Evolutionary conservation across 2,329 filamentous ascomycete species (phyloP), one percentile per base, ranked within the genome.

Genomic region (Pseudogymnoascus sp.): DNA sequence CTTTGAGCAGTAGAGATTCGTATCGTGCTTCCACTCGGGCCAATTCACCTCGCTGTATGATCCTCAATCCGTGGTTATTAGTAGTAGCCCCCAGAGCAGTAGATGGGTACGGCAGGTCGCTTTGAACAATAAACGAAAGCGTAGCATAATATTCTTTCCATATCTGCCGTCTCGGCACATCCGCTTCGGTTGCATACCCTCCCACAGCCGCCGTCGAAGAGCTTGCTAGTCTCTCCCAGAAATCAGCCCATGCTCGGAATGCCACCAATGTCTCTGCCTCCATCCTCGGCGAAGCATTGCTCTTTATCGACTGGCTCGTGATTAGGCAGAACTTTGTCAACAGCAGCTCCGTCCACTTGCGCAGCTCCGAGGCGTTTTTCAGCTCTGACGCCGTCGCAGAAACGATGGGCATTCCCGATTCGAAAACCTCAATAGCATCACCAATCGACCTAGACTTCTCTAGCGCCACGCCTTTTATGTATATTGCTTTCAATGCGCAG

Each of bases 81-180:
- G 74, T 71, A 61, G 77, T 70, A 36, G 74, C 71, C 50, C 68
- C 76, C 71, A 67, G 74, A 70, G 62, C 78, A 67, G 66, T 80
- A 0, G 79, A 78, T 1, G 83, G 80, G 62, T 86, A 90, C 0
- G 86, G 78, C 21, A 90, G 71, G 64, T 86, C 83, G 62, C 85
- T 77, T 69, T 88, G 87, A 6, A 97, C 75, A 36, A 96, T 84
- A n/a, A 80, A 80, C 1, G 92, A 96, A 17, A 97, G 78, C 1
- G 89, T 85, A 50, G 85, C 78, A 73, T 96, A 96, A 74, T 97
- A 97, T 66, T 90, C 85, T 69, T 84, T 87, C 93, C 93, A 97
- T 50, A 96, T 86, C 42, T 85, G 78, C 66, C 89, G 81, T 67
- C 88, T 80, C 31, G 84, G 81, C 17, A 87, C 80, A 9, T 83